phyloP scores from a whole-genome alignment of 2,329 filamentous ascomycete genomes.

The Amphichorda felina region DNA sequence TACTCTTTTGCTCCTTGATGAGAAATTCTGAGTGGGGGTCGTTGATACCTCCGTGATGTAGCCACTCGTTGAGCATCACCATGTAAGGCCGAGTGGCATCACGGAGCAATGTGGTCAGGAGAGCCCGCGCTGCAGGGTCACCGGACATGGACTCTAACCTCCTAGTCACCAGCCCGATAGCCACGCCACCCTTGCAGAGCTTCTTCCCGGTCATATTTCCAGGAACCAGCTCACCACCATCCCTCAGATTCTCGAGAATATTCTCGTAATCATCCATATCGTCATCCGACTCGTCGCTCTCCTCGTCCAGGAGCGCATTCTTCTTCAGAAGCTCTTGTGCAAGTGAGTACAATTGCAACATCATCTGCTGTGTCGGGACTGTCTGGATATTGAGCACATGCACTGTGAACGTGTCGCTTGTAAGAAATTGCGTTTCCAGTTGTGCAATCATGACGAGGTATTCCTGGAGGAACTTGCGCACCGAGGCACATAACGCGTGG shows the following conservation, averaged over 20 bases:
- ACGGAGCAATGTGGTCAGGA: conserved; percentile 71
- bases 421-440: conserved; percentile 84
- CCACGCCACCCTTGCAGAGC: conserved; percentile 91
- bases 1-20: conserved; percentile 92
- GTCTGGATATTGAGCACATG: conserved; percentile 90
- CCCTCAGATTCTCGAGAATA: conserved; percentile 78
- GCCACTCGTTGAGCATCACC: conserved; percentile 97
- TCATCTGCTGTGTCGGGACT: conserved; percentile 80
- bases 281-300: conserved; percentile 54
- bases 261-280: conserved; percentile 82
- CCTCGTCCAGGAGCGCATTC: conserved; percentile 78
- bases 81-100: conserved; percentile 93
- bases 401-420: conserved; percentile 78
- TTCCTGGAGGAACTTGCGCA: conserved; percentile 83
- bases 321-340: conserved; percentile 79
- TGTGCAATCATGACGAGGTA: conserved; percentile 90
- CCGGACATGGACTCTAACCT: conserved; percentile 83
- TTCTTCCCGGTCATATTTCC: conserved; percentile 77
- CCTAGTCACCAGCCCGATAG: conserved; percentile 78
- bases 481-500: conserved; percentile 89
- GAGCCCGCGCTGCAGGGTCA: conserved; percentile 72
- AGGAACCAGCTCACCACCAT: conserved; percentile 71
- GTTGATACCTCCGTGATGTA: conserved; percentile 90
- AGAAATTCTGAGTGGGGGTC: conserved; percentile 92
- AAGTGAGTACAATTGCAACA: conserved; percentile 79